Conservation (phyloP, 2,329 filamentous ascomycete genomes). For the Pyrenochaeta sp. region DNA sequence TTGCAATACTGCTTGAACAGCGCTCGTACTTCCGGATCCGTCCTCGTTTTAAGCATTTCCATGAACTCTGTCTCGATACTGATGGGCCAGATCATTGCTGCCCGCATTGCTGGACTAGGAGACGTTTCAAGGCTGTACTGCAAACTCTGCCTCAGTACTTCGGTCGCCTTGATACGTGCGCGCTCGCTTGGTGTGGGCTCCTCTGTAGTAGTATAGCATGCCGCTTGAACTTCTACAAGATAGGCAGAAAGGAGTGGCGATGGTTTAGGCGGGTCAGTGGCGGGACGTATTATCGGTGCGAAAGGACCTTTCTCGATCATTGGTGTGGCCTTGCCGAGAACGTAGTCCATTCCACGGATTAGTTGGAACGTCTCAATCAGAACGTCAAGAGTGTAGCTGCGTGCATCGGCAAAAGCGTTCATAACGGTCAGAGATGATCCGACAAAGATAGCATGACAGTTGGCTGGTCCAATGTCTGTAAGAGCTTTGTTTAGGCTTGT, state of each 20-base stretch:
- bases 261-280: conserved; percentile 18
- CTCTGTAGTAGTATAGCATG: conserved; percentile 10
- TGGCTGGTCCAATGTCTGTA: conserved; percentile 30
- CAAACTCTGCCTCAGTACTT: conserved; percentile 24
- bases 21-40: conserved; percentile 18
- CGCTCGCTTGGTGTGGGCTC: conserved; percentile 16
- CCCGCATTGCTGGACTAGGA: conserved; percentile 27
- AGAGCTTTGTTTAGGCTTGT: conserved; percentile 31
- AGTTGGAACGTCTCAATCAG: conserved; percentile 39
- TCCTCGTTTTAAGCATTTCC: conserved; percentile 20
- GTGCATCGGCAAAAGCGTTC: conserved; percentile 36
- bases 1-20: conserved; percentile 30
- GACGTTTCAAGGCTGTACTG: conserved; percentile 32
- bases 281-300: conserved; percentile 23
- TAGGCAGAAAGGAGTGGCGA: conserved; percentile 30
- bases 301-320: conserved; percentile 35
- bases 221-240: conserved; percentile 29
- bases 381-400: conserved; percentile 27
- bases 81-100: conserved; percentile 35
- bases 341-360: conserved; percentile 37
- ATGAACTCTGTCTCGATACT: conserved; percentile 26
- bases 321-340: conserved; percentile 23
- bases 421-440: conserved; percentile 32
- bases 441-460: conserved; percentile 41
- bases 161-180: conserved; percentile 15